A percentile compares a stretch with the other conserved stretches of the same genome.
Evolutionary conservation across 2,329 filamentous ascomycete species (phyloP).

Genomic region (Diaporthe aspalathi): DNA sequence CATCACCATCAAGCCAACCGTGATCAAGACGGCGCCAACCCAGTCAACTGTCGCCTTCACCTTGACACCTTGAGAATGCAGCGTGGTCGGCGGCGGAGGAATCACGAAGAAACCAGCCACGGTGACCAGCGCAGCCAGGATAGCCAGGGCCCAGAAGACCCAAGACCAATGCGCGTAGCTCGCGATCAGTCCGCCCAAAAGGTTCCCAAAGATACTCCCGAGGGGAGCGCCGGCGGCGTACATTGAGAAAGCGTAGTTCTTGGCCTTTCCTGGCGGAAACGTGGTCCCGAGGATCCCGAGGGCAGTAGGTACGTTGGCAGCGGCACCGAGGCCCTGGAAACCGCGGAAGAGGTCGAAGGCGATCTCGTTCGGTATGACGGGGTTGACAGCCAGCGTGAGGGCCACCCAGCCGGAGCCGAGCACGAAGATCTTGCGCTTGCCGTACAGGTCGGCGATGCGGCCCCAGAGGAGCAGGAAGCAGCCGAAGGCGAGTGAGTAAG

Average conservation of each 20-base stretch:
- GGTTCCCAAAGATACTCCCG: conserved; percentile 73
- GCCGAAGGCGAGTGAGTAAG: conserved; percentile 74
- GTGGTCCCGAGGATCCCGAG: conserved; percentile 77
- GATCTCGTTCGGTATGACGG: conserved; percentile 75
- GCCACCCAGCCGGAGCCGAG: conserved; percentile 73
- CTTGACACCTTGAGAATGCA: conserved; percentile 44
- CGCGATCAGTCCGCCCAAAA: conserved; percentile 72
- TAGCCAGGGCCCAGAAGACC: conserved; percentile 74
- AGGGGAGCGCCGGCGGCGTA: conserved; percentile 74
- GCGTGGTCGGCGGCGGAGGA: conserved; percentile 58
- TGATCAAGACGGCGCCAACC: conserved; percentile 73
- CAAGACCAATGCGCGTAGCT: conserved; percentile 74
- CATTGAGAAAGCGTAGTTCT: conserved; percentile 76
- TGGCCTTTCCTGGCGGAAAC: conserved; percentile 74
- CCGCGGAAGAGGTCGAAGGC: conserved; percentile 75
- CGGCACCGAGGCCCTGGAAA: conserved; percentile 74
- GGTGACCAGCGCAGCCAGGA: conserved; percentile 68
- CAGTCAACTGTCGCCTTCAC: conserved; percentile 69
- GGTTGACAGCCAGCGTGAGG: conserved; percentile 67
- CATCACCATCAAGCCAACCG: conserved; percentile 69
- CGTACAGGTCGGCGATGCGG: conserved; percentile 74
- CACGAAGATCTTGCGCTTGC: conserved; percentile 74
- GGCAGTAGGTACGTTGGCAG: conserved; percentile 77
- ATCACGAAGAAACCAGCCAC: conserved; percentile 69
- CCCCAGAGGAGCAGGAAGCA: conserved; percentile 77